Base-by-base conservation (phyloP, 768 basidiomycete species). In the Termitomyces sp. region DNA sequence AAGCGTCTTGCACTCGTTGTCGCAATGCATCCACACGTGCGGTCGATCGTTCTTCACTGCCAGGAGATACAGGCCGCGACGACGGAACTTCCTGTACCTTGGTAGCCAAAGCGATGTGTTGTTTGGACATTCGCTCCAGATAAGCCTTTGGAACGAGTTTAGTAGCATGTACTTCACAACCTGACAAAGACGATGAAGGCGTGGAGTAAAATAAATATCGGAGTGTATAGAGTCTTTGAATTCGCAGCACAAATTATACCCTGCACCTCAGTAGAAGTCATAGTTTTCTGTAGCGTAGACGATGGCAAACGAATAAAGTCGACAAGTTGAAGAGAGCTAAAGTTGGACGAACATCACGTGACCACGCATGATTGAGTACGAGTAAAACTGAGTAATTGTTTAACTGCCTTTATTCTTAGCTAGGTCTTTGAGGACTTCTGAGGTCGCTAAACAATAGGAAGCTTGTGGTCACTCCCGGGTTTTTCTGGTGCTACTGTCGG, bases 1-100 rank as follows among this genome's bases (percentile, higher is more conserved):
- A 65, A 2, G 77, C 73, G 16, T 72, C 68, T 26, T 64, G 47
- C 6, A 82, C 68, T 42, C 67, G 65, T 38, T 67, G 65, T 43
- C 69, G 72, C 26, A 79, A 61, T 4, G 58, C 45, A 45, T 73
- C 65, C 53, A 71, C 57, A 55, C 75, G 64, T 49, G 65, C 52
- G 7, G 32, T 51, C 13, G 43, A 56, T 50, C 9, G 36, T 12
- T 67, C 66, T 9, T 58, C 58, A 10, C 54, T 58, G 20, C 56
- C 54, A 53, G 63, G 62, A 28, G 58, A 60, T 13, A 47, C 53
- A 33, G 55, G 49, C 12, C 64, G 57, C 12, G 69, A 70, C 0
- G 65, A 49, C 12, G 69, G 68, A 10, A 66, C 64, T 32, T 75
- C 70, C 26, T 65, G 54, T n/a, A 68, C 65, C 28, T 68, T 66